Base-by-base conservation (phyloP, 108 stramenopile genomes). In the Nannochloropsis gaditana region DNA sequence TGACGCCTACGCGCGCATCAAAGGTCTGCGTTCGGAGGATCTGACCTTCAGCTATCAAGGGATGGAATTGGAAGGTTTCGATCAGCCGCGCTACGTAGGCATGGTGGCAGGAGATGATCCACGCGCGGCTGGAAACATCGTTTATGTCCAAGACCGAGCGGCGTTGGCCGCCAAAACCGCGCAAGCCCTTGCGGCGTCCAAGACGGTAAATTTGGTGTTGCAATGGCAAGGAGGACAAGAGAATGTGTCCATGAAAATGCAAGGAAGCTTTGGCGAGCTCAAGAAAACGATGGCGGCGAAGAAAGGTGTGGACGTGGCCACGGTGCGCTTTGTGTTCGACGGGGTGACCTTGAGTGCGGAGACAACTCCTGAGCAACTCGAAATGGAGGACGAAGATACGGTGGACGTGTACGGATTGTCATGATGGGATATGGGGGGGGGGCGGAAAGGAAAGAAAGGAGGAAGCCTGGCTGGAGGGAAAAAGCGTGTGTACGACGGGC, bases 1-100 rank as follows among this genome's bases (percentile, higher is more conserved):
- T n/a, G 59, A 73, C 19, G 19, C 15, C 15, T 73, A n/a, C 6
- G 59, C 59, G 19, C 2, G 15, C 19, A n/a, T n/a, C 59, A 73
- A 73, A n/a, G 59, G 59, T 15, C 59, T 73, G 8, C 19, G n/a
- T 73, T n/a, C n/a, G 15, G 59, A 73, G 15, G 59, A 15, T 8
- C 2, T 73, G 15, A 73, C 59, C 59, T 73, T 73, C n/a, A 73
- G 19, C 59, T 73, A n/a, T n/a, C 15, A 73, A n/a, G 59, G 59
- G 2, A n/a, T n/a, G 19, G 59, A 73, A n/a, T n/a, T 73, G 19
- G 15, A 15, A 15, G n/a, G n/a, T 0, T n/a, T 73, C 4, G 59
- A 73, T 73, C 59, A 73, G n/a, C 59, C 59, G 59, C 59, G 59
- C 19, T 73, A 73, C n/a, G 59, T 73, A n/a, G 59, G 59, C 59